phyloP scores from a whole-genome alignment of 306 rosid genomes.

The Citrullus mucosospermus region DNA sequence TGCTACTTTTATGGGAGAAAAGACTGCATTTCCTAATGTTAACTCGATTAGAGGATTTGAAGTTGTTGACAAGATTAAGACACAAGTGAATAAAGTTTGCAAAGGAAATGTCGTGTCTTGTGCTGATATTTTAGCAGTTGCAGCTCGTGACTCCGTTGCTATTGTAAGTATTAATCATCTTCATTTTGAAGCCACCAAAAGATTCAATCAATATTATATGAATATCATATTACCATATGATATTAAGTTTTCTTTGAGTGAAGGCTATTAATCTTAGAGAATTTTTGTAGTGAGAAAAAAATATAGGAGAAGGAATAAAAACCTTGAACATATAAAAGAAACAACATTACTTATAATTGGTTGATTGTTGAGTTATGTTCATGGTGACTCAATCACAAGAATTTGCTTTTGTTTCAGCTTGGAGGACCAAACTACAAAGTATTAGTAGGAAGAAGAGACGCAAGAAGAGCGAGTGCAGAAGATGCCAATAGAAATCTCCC shows the following conservation, averaged over 20 bases:
- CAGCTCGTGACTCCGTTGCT: conserved; percentile 30
- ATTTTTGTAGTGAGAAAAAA: too few relatives aligned
- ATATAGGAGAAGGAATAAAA: too few relatives aligned
- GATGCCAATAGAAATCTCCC: conserved; percentile 21
- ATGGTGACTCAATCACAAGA: too few relatives aligned
- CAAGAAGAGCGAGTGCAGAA: conserved; percentile 14
- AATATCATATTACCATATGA: too few relatives aligned
- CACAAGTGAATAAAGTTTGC: conserved; percentile 8
- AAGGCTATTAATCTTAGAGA: too few relatives aligned
- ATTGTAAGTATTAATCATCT: conserved; percentile 9
- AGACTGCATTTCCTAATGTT: conserved; percentile 30
- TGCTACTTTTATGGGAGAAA: conserved; percentile 32
- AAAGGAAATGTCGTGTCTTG: conserved; percentile 18
- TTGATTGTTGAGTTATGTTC: too few relatives aligned
- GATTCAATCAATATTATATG: too few relatives aligned
- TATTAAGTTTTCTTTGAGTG: too few relatives aligned
- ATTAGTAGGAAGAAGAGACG: conserved; percentile 22
- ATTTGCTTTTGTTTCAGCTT: not conserved
- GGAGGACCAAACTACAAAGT: conserved; percentile 18
- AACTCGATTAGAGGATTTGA: conserved; percentile 22
- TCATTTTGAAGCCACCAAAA: not conserved
- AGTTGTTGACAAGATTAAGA: conserved; percentile 19
- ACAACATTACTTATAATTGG: too few relatives aligned
- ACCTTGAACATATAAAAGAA: too few relatives aligned
- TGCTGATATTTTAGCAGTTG: conserved; percentile 26